Evolutionary conservation across 495 filamentous ascomycete species (phyloP), one percentile per base, ranked within the genome.

Genomic region (Neurospora tetrasperma): DNA sequence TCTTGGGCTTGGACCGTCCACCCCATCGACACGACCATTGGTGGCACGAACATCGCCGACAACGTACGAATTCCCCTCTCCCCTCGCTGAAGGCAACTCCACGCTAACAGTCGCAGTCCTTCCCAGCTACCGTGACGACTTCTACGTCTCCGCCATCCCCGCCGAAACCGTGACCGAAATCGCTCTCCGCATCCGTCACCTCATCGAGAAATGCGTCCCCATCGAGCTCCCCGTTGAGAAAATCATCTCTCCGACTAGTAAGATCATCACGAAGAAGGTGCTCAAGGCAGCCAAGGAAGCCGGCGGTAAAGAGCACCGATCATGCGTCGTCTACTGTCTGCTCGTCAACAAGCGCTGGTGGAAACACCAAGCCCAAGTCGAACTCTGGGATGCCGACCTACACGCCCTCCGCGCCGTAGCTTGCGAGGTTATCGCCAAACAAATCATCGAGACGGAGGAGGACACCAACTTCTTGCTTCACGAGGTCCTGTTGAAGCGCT

Each of bases 341-440:
- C 87, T 99, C 2, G 88, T 98, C 31, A 96, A 93, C 79, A 89
- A 95, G 77, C 88, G 90, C 72, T 99, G 96, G 96, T 99, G 97
- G 82, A 90, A 90, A 76, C 88, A 86, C 20, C 94, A 98, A 81
- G 89, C 93, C 12, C 72, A 85, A 23, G 79, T 90, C 27, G 96
- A 98, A 84, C 88, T 97, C 9, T 98, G 94, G 91, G 94, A 99
- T 80, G 89, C 94, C 4, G 91, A 93, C 69, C 84, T 99, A 46
- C 94, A 97, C 78, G 80, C 90, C 69, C 84, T 92, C 31, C 87
- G 95, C 23, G 94, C 93, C 9, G 82, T 87, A 20, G 94, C 96
- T n/a, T 96, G 92, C 79, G 96, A 98, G 81, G 89, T 97, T 48
- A 92, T 99, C 71, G 94, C 96, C n/a, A 99, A 98, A 85, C 85